Conservation (phyloP, 2,329 filamentous ascomycete species). For the Paraphaeosphaeria minitans region DNA sequence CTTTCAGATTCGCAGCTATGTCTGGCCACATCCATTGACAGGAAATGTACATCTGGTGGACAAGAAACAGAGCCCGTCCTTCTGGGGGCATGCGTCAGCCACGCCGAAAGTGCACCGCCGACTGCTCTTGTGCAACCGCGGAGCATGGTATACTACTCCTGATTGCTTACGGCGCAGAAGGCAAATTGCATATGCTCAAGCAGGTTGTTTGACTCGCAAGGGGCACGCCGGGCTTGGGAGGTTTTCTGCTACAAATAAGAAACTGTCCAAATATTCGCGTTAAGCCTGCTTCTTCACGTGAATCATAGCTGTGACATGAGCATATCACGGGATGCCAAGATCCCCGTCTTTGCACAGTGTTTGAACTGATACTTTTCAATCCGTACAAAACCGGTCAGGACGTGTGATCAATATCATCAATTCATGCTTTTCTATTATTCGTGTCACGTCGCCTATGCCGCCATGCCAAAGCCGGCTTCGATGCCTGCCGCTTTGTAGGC, state of each 20-base stretch:
- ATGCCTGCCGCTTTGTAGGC: conserved; percentile 55
- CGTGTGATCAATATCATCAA: conserved; percentile 10
- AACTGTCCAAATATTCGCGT: too few relatives aligned
- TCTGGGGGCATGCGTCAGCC: too few relatives aligned
- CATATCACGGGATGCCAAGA: conserved; percentile 18
- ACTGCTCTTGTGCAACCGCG: too few relatives aligned
- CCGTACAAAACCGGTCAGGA: conserved; percentile 6
- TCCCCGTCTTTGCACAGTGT: conserved; percentile 21
- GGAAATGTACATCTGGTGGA: background rate
- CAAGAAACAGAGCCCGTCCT: too few relatives aligned
- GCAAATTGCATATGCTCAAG: too few relatives aligned
- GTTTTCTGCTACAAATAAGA: too few relatives aligned
- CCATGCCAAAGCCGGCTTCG: conserved; percentile 78
- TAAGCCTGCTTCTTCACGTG: too few relatives aligned
- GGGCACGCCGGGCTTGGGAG: too few relatives aligned
- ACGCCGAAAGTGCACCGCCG: background rate
- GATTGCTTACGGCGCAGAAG: too few relatives aligned
- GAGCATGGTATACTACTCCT: too few relatives aligned
- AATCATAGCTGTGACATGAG: background rate
- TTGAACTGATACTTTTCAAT: conserved; percentile 17
- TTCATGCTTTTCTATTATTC: conserved; percentile 3
- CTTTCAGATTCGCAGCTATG: background rate
- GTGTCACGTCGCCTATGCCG: conserved; percentile 56
- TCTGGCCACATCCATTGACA: background rate
- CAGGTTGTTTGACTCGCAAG: too few relatives aligned